Conservation (phyloP, 2,329 filamentous ascomycete genomes). For the Diplodia mutila region DNA sequence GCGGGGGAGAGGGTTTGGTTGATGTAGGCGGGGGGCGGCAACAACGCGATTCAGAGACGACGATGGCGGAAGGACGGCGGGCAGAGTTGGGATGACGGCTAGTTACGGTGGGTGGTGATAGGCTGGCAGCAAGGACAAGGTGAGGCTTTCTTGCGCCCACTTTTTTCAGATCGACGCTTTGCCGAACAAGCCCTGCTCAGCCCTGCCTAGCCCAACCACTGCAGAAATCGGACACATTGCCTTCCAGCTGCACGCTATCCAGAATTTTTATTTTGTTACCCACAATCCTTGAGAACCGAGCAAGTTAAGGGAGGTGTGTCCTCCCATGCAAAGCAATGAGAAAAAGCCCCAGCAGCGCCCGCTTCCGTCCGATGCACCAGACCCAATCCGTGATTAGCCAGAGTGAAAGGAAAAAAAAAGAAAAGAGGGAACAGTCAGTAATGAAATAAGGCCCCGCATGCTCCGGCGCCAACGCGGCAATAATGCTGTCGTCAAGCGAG, state of each 20-base stretch:
- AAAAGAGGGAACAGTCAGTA: background rate
- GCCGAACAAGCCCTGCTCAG: constrained; percentile 11
- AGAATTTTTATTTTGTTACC: background rate
- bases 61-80: constrained; percentile 14
- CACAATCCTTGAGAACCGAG: background rate
- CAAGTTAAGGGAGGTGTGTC: background rate
- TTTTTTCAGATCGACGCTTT: constrained; percentile 14
- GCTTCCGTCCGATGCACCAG: constrained; percentile 10
- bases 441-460: constrained; percentile 11
- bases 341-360: constrained; percentile 2
- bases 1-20: background rate
- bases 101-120: constrained; percentile 22
- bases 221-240: background rate
- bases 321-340: background rate
- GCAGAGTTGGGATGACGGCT: constrained; percentile 2
- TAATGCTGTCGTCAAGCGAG: constrained; percentile 21
- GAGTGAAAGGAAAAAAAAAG: background rate
- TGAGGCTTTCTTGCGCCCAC: constrained; percentile 21
- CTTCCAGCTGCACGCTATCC: background rate
- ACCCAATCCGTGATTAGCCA: constrained; percentile 3
- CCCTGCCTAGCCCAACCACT: background rate
- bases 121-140: constrained; percentile 20
- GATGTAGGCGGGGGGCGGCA: constrained; percentile 6
- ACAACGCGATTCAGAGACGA: constrained; percentile 17
- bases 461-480: background rate